Conservation (phyloP, 345 rosid genomes). For the Lepidium sativum region DNA sequence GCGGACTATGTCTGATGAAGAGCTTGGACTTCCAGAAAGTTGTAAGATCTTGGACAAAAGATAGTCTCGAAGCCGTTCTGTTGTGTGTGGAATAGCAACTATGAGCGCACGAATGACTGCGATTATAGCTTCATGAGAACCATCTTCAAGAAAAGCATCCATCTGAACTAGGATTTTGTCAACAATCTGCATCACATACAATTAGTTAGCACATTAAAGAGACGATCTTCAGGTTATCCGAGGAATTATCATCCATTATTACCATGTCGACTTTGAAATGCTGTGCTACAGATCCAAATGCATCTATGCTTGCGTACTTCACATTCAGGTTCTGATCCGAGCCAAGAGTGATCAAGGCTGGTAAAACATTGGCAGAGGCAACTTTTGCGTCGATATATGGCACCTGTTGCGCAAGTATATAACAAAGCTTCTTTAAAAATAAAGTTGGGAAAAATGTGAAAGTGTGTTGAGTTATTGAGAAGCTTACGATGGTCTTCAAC, state of each 20-base stretch:
- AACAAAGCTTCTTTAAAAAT: background rate
- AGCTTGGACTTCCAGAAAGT: constrained; percentile 51
- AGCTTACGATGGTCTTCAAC: constrained; percentile 75
- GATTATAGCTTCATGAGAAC: constrained; percentile 88
- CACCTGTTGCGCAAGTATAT: constrained; percentile 40
- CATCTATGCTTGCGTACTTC: constrained; percentile 92
- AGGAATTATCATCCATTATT: background rate
- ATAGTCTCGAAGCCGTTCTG: constrained; percentile 84
- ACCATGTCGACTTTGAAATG: constrained; percentile 93
- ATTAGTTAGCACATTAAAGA: constrained; percentile 10
- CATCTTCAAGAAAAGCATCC: constrained; percentile 99
- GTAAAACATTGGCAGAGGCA: constrained; percentile 74
- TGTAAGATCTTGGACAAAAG: constrained; percentile 85
- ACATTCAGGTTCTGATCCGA: constrained; percentile 88
- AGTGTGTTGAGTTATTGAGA: constrained; percentile 11
- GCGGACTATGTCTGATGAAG: constrained; percentile 53
- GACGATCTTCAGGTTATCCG: background rate
- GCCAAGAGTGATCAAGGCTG: constrained; percentile 92
- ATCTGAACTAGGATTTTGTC: constrained; percentile 96
- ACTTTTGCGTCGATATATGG: constrained; percentile 75
- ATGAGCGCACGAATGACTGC: constrained; percentile 85
- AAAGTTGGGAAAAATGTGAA: background rate
- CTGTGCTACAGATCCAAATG: constrained; percentile 93
- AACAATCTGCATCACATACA: constrained; percentile 58
- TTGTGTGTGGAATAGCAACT: constrained; percentile 88